Evolutionary conservation across 2,329 filamentous ascomycete species (phyloP).

Genomic region (Cyanodermella asteris): DNA sequence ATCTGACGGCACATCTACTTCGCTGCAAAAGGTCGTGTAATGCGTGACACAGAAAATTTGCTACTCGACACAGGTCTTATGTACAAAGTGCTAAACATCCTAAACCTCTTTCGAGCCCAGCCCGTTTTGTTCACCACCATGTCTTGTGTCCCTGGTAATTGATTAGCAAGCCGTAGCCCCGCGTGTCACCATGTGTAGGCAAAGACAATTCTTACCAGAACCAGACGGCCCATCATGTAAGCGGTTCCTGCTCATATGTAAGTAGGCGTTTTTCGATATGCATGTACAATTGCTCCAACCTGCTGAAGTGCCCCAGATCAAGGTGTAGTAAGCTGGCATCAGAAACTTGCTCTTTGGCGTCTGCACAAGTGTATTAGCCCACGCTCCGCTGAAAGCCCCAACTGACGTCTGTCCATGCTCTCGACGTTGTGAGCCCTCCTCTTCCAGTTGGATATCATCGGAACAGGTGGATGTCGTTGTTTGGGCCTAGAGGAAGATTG

Average conservation of each 20-base stretch:
- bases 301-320: constrained; percentile 25
- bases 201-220: constrained; percentile 12
- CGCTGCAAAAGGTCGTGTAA: too few species aligned
- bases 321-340: constrained; percentile 38
- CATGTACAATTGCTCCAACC: constrained; percentile 18
- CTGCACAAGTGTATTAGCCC: constrained; percentile 13
- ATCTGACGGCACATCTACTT: too few species aligned
- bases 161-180: constrained; percentile 2
- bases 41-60: too few species aligned
- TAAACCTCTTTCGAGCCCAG: too few species aligned
- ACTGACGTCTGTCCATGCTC: too few species aligned
- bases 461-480: neutral
- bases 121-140: constrained; percentile 25
- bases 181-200: neutral
- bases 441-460: too few species aligned
- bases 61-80: too few species aligned
- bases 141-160: constrained; percentile 38
- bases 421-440: too few species aligned
- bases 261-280: constrained; percentile 10
- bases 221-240: constrained; percentile 23
- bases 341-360: constrained; percentile 33
- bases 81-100: too few species aligned
- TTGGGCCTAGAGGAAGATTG: constrained; percentile 1
- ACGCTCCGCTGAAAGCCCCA: too few species aligned
- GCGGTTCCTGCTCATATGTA: constrained; percentile 3